Evolutionary conservation across 2,329 filamentous ascomycete genomes (phyloP), one percentile per base, ranked within the genome.

Genomic region (Fusarium sulawesiense): DNA sequence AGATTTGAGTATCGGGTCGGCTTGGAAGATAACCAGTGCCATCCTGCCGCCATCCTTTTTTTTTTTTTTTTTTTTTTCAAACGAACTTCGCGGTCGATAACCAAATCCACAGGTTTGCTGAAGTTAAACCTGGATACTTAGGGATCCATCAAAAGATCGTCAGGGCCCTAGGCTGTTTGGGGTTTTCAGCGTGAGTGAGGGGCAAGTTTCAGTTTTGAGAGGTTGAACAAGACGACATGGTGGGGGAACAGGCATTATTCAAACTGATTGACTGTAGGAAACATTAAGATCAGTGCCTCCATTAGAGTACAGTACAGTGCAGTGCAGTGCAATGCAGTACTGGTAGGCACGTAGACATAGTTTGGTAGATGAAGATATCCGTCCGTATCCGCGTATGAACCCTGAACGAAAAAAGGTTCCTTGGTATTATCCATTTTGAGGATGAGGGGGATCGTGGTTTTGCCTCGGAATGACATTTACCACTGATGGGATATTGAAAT

Each of bases 151-250:
- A 49, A 60, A 60, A 59, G 72, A 74, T 74, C 72, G 68, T 64
- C 72, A 74, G 72, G 72, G 72, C 72, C 70, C 63, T 56, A 47
- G 57, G 63, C 53, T 29, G 53, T 70, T 64, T 60, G 58, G 69
- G 63, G 58, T 59, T 55, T 57, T 42, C n/a, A 46, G 56, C 47
- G 54, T 59, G 51, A 65, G 55, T 65, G 68, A 71, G 64, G 67
- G 68, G 54, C 62, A 64, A 40, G 72, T 74, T 74, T 74, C 72
- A 74, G 70, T 60, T 41, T 61, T 46, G 60, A 57, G 68, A 56
- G 53, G 55, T 42, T 65, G 57, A 50, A 40, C 50, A 50, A 49
- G 54, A 27, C 42, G 23, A 50, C 42, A 54, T 55, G 44, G 57
- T 69, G 64, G 56, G 67, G 64, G 62, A 42, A 41, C 54, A 48